Evolutionary conservation across 1,284 basidiomycete species (phyloP), one percentile per base, ranked within the genome.

Genomic region (Heliocybe sulcata): DNA sequence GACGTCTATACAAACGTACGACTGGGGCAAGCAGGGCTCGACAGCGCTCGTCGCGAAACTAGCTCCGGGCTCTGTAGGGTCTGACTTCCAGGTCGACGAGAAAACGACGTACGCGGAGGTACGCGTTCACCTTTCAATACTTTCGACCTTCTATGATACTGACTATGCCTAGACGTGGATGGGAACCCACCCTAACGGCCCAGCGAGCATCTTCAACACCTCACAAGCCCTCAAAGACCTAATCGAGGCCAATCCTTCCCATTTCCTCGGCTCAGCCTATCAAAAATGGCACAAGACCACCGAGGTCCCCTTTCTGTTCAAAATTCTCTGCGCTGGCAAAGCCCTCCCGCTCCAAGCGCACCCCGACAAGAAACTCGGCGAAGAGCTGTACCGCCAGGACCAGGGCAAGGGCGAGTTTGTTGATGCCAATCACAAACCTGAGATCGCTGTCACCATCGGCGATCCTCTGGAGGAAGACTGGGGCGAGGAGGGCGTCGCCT

Each of bases 281-380:
- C 31, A 60, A 61, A 27, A 69, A 71, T 58, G 80, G 74, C 60
- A 71, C 69, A 33, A 62, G 70, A 55, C 60, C 57, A 31, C 47
- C 47, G 35, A 53, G 29, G 31, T 84, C 23, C 82, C 81, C 1
- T 83, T 81, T 69, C 63, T 83, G 47, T 82, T 83, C 72, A 83
- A 83, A 64, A 76, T 82, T 49, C 69, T 87, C 35, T 78, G 77
- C 26, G 82, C 86, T 56, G 75, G 77, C 26, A 84, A 84, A 59
- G 84, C 84, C 3, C 70, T 87, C 27, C 80, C 77, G 53, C 81
- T 87, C 56, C 85, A 87, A 67, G 82, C 83, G n/a, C 85, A 87
- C 65, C 85, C 83, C 22, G 76, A 84, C 65, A 83, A 83, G 71
- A 54, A 63, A 52, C 70, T 84, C 22, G 83, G 78, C 0, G 67